Evolutionary conservation across 345 rosid species (phyloP).

Genomic region (Hibiscus syriacus): DNA sequence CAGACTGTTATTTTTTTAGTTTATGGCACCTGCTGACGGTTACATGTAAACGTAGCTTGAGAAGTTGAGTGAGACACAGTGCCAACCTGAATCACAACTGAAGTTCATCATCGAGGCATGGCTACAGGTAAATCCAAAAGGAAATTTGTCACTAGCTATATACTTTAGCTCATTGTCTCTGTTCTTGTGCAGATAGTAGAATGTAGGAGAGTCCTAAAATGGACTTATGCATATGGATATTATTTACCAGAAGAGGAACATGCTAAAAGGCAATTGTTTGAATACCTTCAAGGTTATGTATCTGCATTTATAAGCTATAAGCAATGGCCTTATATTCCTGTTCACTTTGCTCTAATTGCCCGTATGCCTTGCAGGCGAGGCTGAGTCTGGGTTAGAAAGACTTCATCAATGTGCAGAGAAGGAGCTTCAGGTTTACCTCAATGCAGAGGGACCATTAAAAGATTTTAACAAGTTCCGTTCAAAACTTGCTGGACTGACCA

Average conservation of each 20-base stretch:
- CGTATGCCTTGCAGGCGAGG: slow-evolving; percentile 48
- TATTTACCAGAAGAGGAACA: slow-evolving; percentile 69
- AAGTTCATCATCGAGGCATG: slow-evolving; percentile 83
- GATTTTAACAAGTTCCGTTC: slow-evolving; percentile 80
- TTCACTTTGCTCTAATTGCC: neutral
- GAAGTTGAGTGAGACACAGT: slow-evolving; percentile 71
- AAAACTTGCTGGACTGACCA: slow-evolving; percentile 75
- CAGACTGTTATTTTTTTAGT: neutral
- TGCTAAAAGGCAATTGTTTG: slow-evolving; percentile 70
- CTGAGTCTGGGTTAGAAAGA: slow-evolving; percentile 78
- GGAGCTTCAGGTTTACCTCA: slow-evolving; percentile 53
- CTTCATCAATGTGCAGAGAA: slow-evolving; percentile 90
- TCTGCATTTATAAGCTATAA: neutral
- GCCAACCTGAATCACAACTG: slow-evolving; percentile 79
- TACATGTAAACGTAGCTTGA: slow-evolving; percentile 42
- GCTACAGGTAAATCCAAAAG: slow-evolving; percentile 83
- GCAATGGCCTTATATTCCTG: neutral
- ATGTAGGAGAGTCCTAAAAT: slow-evolving; percentile 81
- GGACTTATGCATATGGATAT: slow-evolving; percentile 86
- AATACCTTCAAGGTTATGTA: slow-evolving; percentile 68
- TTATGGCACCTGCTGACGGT: slow-evolving; percentile 14
- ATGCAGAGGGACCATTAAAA: slow-evolving; percentile 50
- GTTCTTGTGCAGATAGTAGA: slow-evolving; percentile 51
- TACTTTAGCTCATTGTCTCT: slow-evolving; percentile 8
- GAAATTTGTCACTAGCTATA: slow-evolving; percentile 1